phyloP scores from a whole-genome alignment of 345 rosid species.

The Pelargonium nanum region DNA sequence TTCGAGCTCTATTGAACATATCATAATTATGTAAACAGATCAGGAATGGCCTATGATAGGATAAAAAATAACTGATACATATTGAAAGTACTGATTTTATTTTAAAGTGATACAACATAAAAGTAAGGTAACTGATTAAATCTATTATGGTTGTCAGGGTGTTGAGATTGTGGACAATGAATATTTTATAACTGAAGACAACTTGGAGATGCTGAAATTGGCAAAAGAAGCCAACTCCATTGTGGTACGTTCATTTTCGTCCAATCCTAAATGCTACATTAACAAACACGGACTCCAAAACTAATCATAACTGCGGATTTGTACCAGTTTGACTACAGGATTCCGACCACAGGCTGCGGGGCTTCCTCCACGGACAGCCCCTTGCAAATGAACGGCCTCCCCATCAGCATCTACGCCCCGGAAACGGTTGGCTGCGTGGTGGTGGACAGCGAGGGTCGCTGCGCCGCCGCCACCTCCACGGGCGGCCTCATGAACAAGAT shows the following conservation, averaged over 20 bases:
- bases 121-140: too few relatives aligned
- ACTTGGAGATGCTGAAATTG: slow-evolving; percentile 70
- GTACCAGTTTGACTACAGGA: slow-evolving; percentile 83
- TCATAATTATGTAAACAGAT: too few relatives aligned
- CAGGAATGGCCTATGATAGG: too few relatives aligned
- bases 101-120: too few relatives aligned
- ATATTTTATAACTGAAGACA: slow-evolving; percentile 79
- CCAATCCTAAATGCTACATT: too few relatives aligned
- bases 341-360: slow-evolving; percentile 45
- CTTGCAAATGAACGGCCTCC: slow-evolving; percentile 78
- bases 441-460: slow-evolving; percentile 69
- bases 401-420: slow-evolving; percentile 76
- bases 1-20: too few relatives aligned
- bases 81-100: too few relatives aligned
- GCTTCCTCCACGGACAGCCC: slow-evolving; percentile 50
- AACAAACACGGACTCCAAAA: background rate
- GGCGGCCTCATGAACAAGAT: slow-evolving; percentile 93
- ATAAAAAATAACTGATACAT: too few relatives aligned
- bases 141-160: slow-evolving; percentile 41
- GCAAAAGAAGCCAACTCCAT: slow-evolving; percentile 90
- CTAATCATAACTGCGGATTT: background rate
- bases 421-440: slow-evolving; percentile 95
- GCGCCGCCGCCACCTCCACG: slow-evolving; percentile 90
- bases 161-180: slow-evolving; percentile 74
- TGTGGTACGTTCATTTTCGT: slow-evolving; percentile 37